Evolutionary conservation across 2,329 filamentous ascomycete genomes (phyloP).

Genomic region (Fusarium protoensiforme): DNA sequence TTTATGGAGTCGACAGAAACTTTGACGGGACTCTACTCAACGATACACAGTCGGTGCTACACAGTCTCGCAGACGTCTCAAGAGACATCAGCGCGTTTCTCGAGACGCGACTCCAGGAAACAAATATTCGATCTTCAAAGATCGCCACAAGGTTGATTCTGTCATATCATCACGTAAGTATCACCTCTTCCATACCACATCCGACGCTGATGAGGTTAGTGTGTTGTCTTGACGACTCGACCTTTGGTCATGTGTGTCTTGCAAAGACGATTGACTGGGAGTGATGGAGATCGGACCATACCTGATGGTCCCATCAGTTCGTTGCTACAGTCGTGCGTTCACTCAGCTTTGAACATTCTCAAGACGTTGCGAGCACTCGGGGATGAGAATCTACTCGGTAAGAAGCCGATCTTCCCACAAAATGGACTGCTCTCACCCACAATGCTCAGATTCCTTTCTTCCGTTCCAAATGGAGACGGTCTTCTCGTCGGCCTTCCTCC

Average conservation of each 20-base stretch:
- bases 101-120: not conserved
- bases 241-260: not conserved
- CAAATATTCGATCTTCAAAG: not conserved
- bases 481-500: not conserved
- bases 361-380: not conserved
- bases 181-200: not conserved
- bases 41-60: conserved; percentile 2
- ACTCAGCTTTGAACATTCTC: not conserved
- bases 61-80: not conserved
- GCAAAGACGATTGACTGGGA: not conserved
- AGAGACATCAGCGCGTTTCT: not conserved
- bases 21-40: conserved; percentile 6
- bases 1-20: conserved; percentile 9
- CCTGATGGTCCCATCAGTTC: not conserved
- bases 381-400: not conserved
- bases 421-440: not conserved
- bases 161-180: not conserved
- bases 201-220: not conserved
- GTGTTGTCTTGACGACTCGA: not conserved
- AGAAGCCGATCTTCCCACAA: not conserved
- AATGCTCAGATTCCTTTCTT: not conserved
- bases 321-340: not conserved
- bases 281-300: not conserved
- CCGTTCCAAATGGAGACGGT: conserved; percentile 1
- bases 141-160: not conserved